Base-by-base conservation (phyloP, 2,329 filamentous ascomycete genomes). In the Emmonsia crescens region DNA sequence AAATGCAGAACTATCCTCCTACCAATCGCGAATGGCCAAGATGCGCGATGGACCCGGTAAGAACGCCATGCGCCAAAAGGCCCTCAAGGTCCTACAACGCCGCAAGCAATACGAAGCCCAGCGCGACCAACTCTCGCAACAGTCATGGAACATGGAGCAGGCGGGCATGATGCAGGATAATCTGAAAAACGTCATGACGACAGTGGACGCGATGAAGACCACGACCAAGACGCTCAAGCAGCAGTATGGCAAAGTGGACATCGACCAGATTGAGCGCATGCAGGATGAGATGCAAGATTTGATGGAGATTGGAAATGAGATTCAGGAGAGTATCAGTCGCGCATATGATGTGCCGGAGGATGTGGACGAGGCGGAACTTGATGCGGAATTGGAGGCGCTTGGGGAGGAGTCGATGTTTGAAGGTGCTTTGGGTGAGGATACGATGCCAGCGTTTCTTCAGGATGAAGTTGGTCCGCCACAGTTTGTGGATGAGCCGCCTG, bases 81-180 rank as follows among this genome's bases (percentile, higher is more conserved):
- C 93, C 1, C 87, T 96, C 70, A 96, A 96, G 71, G 86, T 97
- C 12, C 86, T 97, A 2, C 91, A 96, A 78, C 89, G 91, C 63
- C 88, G 93, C 68, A 96, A 96, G 74, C 88, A 92, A 76, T 96
- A 96, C 84, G 94, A 99, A 77, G 82, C 85, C 3, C 91, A 96
- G 77, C 90, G 93, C 66, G 91, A 96, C 71, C 92, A 97, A 77
- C 85, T 97, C 60, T 89, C 96, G 77, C 84, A 88, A 66, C 94
- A 99, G 78, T 90, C 90, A 27, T 97, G 92, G 92, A 97, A 97
- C 78, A 96, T 99, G 92, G 92, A 97, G 78, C 92, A 96, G 77
- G 92, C 93, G 2, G 89, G 89, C 73, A 95, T 92, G 83, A 96
- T 97, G 93, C 91, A 96, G 79, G 93, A 97, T 78, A 97, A 97